Base-by-base conservation (phyloP, 139 green algal genomes). In the Ettlia oleoabundans region DNA sequence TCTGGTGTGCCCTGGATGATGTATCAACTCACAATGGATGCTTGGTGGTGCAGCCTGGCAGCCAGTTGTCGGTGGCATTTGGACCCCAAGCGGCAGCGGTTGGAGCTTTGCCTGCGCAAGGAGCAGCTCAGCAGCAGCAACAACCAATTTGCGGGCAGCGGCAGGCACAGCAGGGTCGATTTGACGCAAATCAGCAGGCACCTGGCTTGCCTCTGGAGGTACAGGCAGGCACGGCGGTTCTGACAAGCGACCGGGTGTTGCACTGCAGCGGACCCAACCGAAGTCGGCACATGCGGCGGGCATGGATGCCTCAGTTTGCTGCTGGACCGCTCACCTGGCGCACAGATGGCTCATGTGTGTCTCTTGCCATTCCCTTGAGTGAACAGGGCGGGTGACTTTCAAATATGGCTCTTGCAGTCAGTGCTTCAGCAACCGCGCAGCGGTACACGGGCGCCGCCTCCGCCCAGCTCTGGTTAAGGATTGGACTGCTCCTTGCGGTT, bases 221-320 rank as follows among this genome's bases (percentile, higher is more conserved):
- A 10, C 19, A 22, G 10, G 83, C 84, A 18, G 81, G 84, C 68
- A 73, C 69, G 24, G 81, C 63, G 22, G 38, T 89, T 30, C 30
- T 90, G 18, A 89, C 84, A 26, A 55, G 41, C 43, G 63, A 86
- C 38, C 33, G 5, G 1, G n/a, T 89, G n/a, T 26, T 58, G 26
- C 86, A 90, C 30, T 41, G 47, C 82, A 90, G 86, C 65, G 51
- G 78, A 4, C 40, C 79, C 6, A 90, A 90, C 61, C 35, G 30
- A n/a, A 84, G 47, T 15, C 37, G 19, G n/a, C 76, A 78, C 53
- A 41, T 62, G 15, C 66, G 86, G 33, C 24, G 79, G n/a, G 83
- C 78, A 15, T 90, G 84, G 84, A 90, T 90, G 86, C 86, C 86
- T 1, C 86, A 90, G 55, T 90, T 89, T 13, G 80, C 72, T 3